A percentile compares a stretch with the other conserved stretches of the same genome.
These are phyloP conservation scores for Neurospora discreta DNA, from an alignment of 495 filamentous ascomycete species.

Conservation along the genomic window DNA sequence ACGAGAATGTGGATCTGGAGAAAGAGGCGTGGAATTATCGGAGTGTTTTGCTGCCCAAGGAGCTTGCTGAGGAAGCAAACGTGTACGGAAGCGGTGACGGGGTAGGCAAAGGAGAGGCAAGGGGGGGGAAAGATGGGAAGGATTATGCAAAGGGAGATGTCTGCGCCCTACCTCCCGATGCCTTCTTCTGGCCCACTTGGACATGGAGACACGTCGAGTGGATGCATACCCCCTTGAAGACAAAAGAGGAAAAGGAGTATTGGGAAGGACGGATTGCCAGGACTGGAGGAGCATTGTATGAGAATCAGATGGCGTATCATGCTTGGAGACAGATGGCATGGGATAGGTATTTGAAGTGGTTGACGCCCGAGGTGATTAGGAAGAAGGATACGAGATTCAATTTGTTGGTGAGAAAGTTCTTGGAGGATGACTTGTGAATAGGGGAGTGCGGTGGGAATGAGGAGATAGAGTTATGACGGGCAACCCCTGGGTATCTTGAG, in stretches of 20 bases:
- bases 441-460: not conserved
- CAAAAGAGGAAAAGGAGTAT: slow-evolving; percentile 16
- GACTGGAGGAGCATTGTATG: slow-evolving; percentile 30
- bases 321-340: slow-evolving; percentile 38
- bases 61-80: slow-evolving; percentile 19
- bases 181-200: slow-evolving; percentile 43
- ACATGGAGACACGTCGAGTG: slow-evolving; percentile 34
- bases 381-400: slow-evolving; percentile 34
- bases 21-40: slow-evolving; percentile 37
- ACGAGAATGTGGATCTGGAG: slow-evolving; percentile 24
- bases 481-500: not conserved
- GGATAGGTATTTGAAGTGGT: slow-evolving; percentile 27
- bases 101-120: not conserved
- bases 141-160: slow-evolving; percentile 18
- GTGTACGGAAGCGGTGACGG: not conserved
- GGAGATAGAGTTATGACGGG: not conserved
- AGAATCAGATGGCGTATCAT: slow-evolving; percentile 36
- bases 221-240: slow-evolving; percentile 31
- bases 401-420: slow-evolving; percentile 31
- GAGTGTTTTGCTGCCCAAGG: slow-evolving; percentile 30
- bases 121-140: not conserved
- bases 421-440: slow-evolving; percentile 27
- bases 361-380: slow-evolving; percentile 27
- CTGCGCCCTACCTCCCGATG: slow-evolving; percentile 30
- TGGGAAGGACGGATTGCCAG: slow-evolving; percentile 25